Conservation (phyloP, 1,139 yeast genomes). For the Candida smagusa region DNA sequence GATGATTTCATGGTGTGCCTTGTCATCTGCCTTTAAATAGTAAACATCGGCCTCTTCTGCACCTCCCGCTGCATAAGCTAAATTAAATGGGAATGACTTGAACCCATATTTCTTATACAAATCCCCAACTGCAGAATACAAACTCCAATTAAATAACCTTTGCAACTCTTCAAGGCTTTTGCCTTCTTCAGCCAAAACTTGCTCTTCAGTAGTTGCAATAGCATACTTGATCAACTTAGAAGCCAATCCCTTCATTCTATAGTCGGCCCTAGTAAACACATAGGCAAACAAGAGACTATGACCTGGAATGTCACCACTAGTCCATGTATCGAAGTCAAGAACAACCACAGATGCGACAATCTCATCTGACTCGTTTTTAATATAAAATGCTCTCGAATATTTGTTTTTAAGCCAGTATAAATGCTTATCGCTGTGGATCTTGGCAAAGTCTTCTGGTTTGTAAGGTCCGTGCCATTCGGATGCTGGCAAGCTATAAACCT, state of each 20-base stretch:
- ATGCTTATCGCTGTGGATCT: constrained; percentile 15
- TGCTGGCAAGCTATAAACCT: constrained; percentile 26
- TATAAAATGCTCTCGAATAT: constrained; percentile 17
- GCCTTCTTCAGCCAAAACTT: constrained; percentile 11
- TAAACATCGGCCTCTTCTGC: constrained; percentile 5
- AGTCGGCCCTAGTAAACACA: constrained; percentile 28
- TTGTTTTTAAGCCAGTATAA: constrained; percentile 11
- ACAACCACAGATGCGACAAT: constrained; percentile 28
- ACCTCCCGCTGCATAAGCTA: constrained; percentile 29
- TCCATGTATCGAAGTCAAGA: constrained; percentile 10
- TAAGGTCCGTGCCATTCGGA: constrained; percentile 29
- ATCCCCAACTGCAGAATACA: constrained; percentile 34
- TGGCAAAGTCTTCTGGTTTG: constrained; percentile 26
- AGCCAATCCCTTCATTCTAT: constrained; percentile 33
- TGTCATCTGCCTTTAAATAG: background rate
- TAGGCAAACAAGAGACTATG: constrained; percentile 26
- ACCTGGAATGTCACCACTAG: constrained; percentile 7
- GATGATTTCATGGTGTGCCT: background rate
- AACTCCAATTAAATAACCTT: constrained; percentile 33
- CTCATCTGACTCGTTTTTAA: background rate
- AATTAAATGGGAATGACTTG: constrained; percentile 34
- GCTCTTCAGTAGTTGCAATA: constrained; percentile 31
- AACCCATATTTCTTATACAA: constrained; percentile 40
- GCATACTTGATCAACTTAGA: constrained; percentile 24
- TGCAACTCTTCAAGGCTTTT: constrained; percentile 22